A percentile compares a stretch with the other conserved stretches of the same genome.
phyloP scores from a whole-genome alignment of 169 alveolate genomes.

The Cardiosporidium cionae region DNA sequence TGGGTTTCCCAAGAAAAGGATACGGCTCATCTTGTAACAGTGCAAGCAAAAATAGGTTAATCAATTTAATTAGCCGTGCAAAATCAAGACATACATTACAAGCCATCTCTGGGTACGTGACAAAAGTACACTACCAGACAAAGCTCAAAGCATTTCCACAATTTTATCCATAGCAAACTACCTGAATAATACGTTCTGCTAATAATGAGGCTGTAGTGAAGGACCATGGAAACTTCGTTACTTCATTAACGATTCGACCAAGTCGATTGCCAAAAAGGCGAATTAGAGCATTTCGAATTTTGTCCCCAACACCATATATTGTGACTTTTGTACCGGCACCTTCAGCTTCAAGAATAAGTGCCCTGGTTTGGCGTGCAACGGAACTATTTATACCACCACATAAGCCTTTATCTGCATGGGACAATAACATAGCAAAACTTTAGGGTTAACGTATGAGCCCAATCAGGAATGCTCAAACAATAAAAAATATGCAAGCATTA shows the following conservation, averaged over 20 bases:
- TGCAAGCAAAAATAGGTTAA: too few species aligned
- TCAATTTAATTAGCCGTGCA: too few species aligned
- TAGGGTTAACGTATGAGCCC: too few species aligned
- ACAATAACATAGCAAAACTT: not conserved
- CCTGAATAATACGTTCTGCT: conserved; percentile 44
- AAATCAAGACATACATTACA: too few species aligned
- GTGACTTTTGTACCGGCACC: conserved; percentile 1
- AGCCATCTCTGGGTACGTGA: too few species aligned
- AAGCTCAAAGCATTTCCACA: not conserved
- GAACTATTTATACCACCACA: conserved; percentile 75
- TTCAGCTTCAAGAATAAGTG: conserved; percentile 25
- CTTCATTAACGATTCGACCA: conserved; percentile 46
- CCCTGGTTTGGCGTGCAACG: conserved; percentile 40
- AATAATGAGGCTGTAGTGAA: conserved; percentile 51
- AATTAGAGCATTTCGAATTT: conserved; percentile 46
- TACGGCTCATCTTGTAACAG: too few species aligned
- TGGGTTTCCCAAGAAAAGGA: too few species aligned
- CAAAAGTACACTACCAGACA: too few species aligned
- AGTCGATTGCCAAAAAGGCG: conserved; percentile 44
- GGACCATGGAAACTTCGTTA: conserved; percentile 51
- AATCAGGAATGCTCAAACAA: too few species aligned
- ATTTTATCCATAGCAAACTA: too few species aligned
- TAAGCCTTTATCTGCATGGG: conserved; percentile 63
- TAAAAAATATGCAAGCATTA: too few species aligned
- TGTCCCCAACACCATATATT: conserved; percentile 49